Evolutionary conservation across 805 yeast species (phyloP), one percentile per base, ranked within the genome.

Genomic region (Hyphopichia homilentoma): DNA sequence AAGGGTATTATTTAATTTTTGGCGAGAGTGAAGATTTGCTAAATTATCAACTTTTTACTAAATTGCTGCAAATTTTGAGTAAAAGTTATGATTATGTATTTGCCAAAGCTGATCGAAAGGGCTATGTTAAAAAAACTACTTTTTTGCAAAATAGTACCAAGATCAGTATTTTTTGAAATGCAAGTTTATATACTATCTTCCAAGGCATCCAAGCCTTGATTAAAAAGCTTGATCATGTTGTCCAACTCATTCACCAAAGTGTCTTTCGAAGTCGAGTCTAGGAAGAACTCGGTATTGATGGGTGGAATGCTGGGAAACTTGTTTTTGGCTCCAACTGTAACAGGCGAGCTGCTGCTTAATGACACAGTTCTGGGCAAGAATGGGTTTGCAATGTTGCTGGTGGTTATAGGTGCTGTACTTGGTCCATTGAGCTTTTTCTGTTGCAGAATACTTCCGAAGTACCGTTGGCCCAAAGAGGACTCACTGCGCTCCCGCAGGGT

Each of bases 181-280:
- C 22, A 20, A n/a, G 14, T 24, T 41, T 52, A 50, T 19, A 48
- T 32, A 25, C 35, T 47, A 12, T 47, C 55, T 28, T 65, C 70
- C 31, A 67, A 50, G 3, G 63, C 59, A n/a, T 65, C 71, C 31
- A 67, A 48, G 0, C 71, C 71, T 38, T 52, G 58, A 29, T 48
- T 58, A 41, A 67, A 64, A 21, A 60, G 43, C 24, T 52, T 46
- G 13, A 66, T 57, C 62, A 67, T 61, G 9, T 30, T 34, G 27
- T 67, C 73, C 22, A 67, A 45, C 35, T 66, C 73, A 22, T 36
- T 46, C 6, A 59, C 50, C 25, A 67, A 44, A 32, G 58, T 60
- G 16, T 46, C 51, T 35, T 55, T 59, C 6, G 68, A 61, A 2
- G 60, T 56, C 5, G 59, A 39, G 38, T 67, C 73, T 24, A 51